A percentile compares a stretch with the other conserved stretches of the same genome.
Conservation (phyloP, 805 yeast species). For the Lipomyces starkeyi region DNA sequence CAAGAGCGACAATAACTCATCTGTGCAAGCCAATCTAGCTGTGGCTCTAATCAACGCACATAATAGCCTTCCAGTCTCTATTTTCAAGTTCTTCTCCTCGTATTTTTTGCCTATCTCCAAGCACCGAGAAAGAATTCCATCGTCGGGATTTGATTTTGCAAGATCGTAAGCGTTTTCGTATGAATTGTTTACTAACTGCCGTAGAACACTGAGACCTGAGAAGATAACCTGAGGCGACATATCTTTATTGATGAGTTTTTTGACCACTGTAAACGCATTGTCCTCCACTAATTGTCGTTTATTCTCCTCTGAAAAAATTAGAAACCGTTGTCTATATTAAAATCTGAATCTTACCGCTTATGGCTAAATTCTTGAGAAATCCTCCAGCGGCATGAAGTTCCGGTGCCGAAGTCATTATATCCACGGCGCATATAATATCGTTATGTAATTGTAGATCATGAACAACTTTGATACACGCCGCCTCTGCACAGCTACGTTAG, state of each 20-base stretch:
- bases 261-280: neutral
- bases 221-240: conserved; percentile 19
- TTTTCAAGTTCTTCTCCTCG: conserved; percentile 3
- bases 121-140: neutral
- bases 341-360: conserved; percentile 10
- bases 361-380: conserved; percentile 17
- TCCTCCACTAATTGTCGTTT: conserved; percentile 11
- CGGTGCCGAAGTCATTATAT: neutral
- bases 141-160: neutral
- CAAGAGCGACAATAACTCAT: neutral
- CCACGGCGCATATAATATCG: neutral
- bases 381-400: conserved; percentile 25
- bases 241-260: conserved; percentile 3
- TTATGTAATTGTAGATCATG: neutral
- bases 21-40: neutral
- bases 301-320: conserved; percentile 2
- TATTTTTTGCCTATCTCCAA: neutral
- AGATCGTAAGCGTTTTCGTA: conserved; percentile 17
- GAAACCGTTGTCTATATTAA: too few relatives aligned
- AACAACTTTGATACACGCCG: conserved; percentile 11
- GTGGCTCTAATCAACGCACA: neutral
- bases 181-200: conserved; percentile 13
- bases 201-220: conserved; percentile 16
- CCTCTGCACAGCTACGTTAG: neutral
- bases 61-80: neutral